These are phyloP conservation scores for Populus euphratica DNA, from an alignment of 345 rosid species.

Conservation along the genomic window DNA sequence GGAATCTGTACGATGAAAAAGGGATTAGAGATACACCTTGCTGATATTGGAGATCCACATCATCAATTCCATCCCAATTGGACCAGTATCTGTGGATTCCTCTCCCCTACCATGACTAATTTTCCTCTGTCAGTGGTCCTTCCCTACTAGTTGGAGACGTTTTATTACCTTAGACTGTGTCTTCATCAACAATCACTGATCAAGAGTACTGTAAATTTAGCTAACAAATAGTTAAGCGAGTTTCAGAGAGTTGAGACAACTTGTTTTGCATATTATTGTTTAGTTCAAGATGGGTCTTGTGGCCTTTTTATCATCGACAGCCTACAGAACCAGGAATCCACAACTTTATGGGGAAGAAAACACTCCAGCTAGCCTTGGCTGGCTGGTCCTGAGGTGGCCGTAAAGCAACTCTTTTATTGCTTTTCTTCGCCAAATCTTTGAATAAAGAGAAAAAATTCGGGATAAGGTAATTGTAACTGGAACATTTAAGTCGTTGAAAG, in stretches of 20 bases:
- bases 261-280: neutral
- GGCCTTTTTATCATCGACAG: neutral
- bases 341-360: neutral
- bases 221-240: neutral
- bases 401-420: neutral
- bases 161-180: neutral
- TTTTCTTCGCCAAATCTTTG: conserved; percentile 16
- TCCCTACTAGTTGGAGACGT: conserved; percentile 19
- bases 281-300: neutral
- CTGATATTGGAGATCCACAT: conserved; percentile 42
- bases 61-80: conserved; percentile 29
- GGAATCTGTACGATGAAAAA: conserved; percentile 32
- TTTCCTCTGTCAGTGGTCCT: conserved; percentile 38
- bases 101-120: conserved; percentile 9
- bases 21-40: conserved; percentile 18
- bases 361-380: neutral
- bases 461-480: neutral
- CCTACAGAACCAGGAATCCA: conserved; percentile 10
- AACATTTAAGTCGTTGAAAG: neutral
- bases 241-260: neutral
- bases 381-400: conserved; percentile 13
- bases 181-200: neutral
- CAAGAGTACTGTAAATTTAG: neutral
- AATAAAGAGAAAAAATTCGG: conserved; percentile 9
- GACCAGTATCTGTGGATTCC: conserved; percentile 33